A percentile compares a stretch with the other conserved stretches of the same genome.
These are phyloP conservation scores for Aureobasidium sp. DNA, from an alignment of 2,329 filamentous ascomycete genomes.

Conservation along the genomic window DNA sequence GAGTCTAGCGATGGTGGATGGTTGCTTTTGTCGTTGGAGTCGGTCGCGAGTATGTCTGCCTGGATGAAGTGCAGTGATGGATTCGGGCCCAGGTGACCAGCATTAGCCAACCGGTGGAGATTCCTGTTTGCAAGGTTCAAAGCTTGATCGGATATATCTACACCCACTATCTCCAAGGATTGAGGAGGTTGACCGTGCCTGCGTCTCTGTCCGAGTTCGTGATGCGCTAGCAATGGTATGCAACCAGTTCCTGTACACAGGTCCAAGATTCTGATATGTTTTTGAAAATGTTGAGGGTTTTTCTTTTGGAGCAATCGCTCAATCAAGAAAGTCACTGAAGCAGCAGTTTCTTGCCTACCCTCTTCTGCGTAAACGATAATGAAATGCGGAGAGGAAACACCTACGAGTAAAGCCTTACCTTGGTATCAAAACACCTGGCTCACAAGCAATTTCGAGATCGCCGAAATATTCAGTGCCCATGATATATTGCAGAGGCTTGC, in stretches of 20 bases:
- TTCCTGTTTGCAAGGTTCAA: slow-evolving; percentile 60
- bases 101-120: slow-evolving; percentile 10
- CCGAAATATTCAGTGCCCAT: slow-evolving; percentile 86
- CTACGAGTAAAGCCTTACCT: slow-evolving; percentile 38
- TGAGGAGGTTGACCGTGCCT: slow-evolving; percentile 9
- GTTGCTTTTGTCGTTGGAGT: neutral
- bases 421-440: slow-evolving; percentile 74
- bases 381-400: neutral
- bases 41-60: slow-evolving; percentile 25
- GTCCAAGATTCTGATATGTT: slow-evolving; percentile 59
- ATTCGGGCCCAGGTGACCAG: neutral
- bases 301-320: slow-evolving; percentile 19
- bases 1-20: neutral
- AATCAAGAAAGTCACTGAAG: slow-evolving; percentile 28
- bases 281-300: slow-evolving; percentile 3
- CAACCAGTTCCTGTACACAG: slow-evolving; percentile 88
- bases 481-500: slow-evolving; percentile 81
- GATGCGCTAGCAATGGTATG: slow-evolving; percentile 68
- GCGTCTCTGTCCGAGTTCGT: slow-evolving; percentile 40
- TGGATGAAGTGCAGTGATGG: slow-evolving; percentile 20
- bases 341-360: slow-evolving; percentile 38
- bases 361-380: neutral
- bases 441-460: slow-evolving; percentile 66
- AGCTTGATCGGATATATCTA: slow-evolving; percentile 64
- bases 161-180: slow-evolving; percentile 48